Evolutionary conservation across 148 eudicot genomes (phyloP).

Genomic region (Fagopyrum tataricum): DNA sequence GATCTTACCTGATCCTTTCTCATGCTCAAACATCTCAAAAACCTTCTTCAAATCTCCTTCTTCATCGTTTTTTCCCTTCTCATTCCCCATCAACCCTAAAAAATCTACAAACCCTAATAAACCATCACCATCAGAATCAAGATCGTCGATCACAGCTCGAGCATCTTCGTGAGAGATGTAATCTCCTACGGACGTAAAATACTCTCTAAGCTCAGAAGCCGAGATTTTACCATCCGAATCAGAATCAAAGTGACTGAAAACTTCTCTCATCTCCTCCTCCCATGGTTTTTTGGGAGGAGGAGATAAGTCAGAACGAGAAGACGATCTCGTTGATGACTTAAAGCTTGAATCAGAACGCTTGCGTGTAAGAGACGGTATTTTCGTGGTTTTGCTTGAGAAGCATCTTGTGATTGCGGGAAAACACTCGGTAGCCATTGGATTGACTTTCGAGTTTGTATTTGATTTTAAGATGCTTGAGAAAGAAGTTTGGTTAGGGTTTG

Average conservation of each 20-base stretch:
- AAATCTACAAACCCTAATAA: constrained; percentile 54
- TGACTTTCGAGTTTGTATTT: no score
- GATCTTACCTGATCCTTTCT: constrained; percentile 58
- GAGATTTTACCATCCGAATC: constrained; percentile 65
- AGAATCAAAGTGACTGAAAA: constrained; percentile 49
- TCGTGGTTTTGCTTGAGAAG: constrained; percentile 26
- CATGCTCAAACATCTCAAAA: constrained; percentile 57
- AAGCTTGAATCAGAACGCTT: constrained; percentile 25
- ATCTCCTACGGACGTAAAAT: constrained; percentile 55
- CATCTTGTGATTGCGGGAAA: constrained; percentile 33
- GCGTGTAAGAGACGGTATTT: constrained; percentile 9
- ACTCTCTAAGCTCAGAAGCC: constrained; percentile 42
- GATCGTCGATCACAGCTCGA: constrained; percentile 43
- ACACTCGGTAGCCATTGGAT: constrained; percentile 26
- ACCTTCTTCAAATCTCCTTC: constrained; percentile 55
- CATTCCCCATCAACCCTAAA: constrained; percentile 35
- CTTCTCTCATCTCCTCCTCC: constrained; percentile 53
- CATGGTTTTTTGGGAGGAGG: constrained; percentile 19
- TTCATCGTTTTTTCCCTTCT: constrained; percentile 14
- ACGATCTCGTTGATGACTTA: background rate
- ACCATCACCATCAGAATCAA: constrained; percentile 53
- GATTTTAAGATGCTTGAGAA: no score
- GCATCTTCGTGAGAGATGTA: constrained; percentile 57
- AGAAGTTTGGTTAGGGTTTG: no score
- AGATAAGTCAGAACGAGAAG: constrained; percentile 18